These are phyloP conservation scores for Fusarium incarnatum DNA, from an alignment of 2,329 filamentous ascomycete species.

Conservation along the genomic window DNA sequence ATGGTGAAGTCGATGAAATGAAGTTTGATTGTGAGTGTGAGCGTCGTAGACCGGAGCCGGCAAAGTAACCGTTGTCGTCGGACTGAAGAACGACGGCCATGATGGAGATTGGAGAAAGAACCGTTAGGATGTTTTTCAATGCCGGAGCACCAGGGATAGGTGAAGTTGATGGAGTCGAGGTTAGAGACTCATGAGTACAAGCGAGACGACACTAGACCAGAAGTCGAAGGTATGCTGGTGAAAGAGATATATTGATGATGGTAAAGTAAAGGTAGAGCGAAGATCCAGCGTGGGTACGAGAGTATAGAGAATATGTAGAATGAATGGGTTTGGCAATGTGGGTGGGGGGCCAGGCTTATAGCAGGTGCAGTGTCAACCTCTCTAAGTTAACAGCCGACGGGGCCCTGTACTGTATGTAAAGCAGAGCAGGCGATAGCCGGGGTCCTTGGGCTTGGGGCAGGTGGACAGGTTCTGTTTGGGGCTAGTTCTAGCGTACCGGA, in stretches of 20 bases:
- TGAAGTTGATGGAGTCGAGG: constrained; percentile 20
- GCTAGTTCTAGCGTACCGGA: constrained; percentile 41
- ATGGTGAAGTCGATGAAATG: constrained; percentile 55
- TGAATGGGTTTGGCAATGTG: constrained; percentile 43
- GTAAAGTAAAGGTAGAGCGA: constrained; percentile 8
- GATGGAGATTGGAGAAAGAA: constrained; percentile 38
- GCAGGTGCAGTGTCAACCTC: constrained; percentile 32
- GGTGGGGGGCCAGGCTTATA: constrained; percentile 47
- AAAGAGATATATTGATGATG: constrained; percentile 25
- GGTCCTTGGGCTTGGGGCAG: constrained; percentile 36
- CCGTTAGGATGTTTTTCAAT: constrained; percentile 40
- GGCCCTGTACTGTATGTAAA: constrained; percentile 9
- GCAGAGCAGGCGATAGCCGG: constrained; percentile 35
- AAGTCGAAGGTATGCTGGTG: constrained; percentile 1
- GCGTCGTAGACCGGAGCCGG: constrained; percentile 64
- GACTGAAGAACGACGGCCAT: constrained; percentile 69
- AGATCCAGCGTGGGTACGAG: constrained; percentile 42
- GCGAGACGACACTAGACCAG: constrained; percentile 14
- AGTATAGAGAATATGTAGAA: constrained; percentile 37
- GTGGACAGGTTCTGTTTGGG: constrained; percentile 44
- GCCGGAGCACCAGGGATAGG: constrained; percentile 40
- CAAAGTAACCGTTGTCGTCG: constrained; percentile 69
- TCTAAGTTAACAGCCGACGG: neutral
- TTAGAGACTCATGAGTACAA: constrained; percentile 43
- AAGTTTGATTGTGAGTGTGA: constrained; percentile 72